Evolutionary conservation across 1,284 basidiomycete genomes (phyloP).

Genomic region (Papiliotrema fonsecae): DNA sequence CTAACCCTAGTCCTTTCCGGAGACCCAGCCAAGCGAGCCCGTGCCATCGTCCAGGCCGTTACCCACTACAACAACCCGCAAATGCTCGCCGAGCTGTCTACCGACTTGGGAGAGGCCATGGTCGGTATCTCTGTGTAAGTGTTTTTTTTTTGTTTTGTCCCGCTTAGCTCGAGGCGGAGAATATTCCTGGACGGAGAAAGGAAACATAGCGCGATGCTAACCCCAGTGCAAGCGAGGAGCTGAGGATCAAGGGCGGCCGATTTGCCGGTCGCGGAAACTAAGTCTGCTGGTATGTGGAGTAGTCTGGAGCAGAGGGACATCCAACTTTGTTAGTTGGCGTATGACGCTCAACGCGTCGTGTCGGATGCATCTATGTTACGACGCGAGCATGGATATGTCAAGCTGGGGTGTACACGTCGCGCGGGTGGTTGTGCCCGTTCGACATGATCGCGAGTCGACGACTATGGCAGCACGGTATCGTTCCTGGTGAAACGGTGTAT

Average conservation of each 20-base stretch:
- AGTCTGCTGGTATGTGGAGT: background rate
- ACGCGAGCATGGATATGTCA: no score
- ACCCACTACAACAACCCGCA: conserved; percentile 95
- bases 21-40: conserved; percentile 88
- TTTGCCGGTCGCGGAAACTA: conserved; percentile 27
- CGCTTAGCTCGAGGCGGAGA: no score
- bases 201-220: background rate
- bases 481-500: no score
- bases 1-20: conserved; percentile 55
- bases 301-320: no score
- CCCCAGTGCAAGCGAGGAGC: conserved; percentile 13
- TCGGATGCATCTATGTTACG: no score
- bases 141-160: no score
- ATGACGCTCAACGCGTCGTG: no score
- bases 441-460: no score
- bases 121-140: conserved; percentile 61
- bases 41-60: conserved; percentile 96
- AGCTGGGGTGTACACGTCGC: no score
- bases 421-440: no score
- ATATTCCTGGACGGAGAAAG: background rate
- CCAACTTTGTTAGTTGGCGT: no score
- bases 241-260: conserved; percentile 23
- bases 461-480: no score
- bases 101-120: conserved; percentile 85
- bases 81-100: conserved; percentile 63